Evolutionary conservation across 2,329 filamentous ascomycete genomes (phyloP), one percentile per base, ranked within the genome.

Genomic region (Aureobasidium lini): DNA sequence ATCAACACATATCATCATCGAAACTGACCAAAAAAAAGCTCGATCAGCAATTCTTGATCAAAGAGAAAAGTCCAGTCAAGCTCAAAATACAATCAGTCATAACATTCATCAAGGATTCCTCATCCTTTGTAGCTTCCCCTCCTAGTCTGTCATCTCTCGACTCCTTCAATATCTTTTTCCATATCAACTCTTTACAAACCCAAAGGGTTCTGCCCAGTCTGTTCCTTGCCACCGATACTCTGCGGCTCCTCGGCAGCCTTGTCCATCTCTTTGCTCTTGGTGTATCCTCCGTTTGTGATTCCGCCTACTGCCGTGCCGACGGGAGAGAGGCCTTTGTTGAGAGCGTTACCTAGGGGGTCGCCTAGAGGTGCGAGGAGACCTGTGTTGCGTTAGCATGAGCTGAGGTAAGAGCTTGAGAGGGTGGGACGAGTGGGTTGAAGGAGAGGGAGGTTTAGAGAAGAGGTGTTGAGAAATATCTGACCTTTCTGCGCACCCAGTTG

Each of bases 171-270:
- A n/a, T n/a, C n/a, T n/a, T n/a, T n/a, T n/a, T n/a, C n/a, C n/a
- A n/a, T n/a, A n/a, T n/a, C n/a, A n/a, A n/a, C n/a, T 28, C 11
- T 36, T 50, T 29, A 72, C 64, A 72, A 60, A 2, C 70, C 69
- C 37, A 72, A 59, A 46, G 70, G 70, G 61, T 73, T 73, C 65
- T 68, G 64, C 9, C 67, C 71, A 18, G 62, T 69, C 67, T 72
- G 70, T 53, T 64, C 57, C 32, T 72, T 71, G 8, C 70, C 70
- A 10, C 71, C 71, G 28, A 72, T 69, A 3, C 65, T 68, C 31
- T 60, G 68, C 60, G 65, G 52, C 18, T 70, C 66, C 8, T 57
- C 57, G 6, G 28, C n/a, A 23, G 61, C 10, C 36, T 60, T 60
- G 18, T 46, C 50, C 59, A 47, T 47, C 23, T 56, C 58, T 23